Conservation (phyloP, 2,329 filamentous ascomycete genomes). For the Clonostachys chloroleuca region DNA sequence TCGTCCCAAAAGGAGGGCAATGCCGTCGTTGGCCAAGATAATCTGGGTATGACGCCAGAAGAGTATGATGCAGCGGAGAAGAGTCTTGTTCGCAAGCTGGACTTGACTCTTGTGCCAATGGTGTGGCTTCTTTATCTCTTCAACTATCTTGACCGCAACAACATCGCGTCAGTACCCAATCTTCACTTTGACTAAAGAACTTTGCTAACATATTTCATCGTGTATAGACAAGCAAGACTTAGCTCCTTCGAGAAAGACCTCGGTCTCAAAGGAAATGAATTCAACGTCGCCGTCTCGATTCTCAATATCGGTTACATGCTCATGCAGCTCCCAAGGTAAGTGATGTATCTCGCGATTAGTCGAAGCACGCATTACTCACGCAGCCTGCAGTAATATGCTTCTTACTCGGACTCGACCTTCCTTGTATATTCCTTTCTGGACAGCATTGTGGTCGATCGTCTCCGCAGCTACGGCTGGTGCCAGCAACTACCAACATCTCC, state of each 20-base stretch:
- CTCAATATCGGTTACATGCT: constrained; percentile 10
- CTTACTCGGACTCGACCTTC: constrained; percentile 17
- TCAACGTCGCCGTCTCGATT: constrained; percentile 15
- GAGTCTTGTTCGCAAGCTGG: constrained; percentile 12
- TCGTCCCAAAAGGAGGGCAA: neutral
- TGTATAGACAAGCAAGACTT: constrained; percentile 13
- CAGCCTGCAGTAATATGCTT: constrained; percentile 4
- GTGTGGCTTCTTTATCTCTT: constrained; percentile 15
- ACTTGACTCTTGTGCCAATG: constrained; percentile 14
- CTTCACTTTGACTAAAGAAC: neutral
- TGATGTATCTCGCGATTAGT: fast-evolving
- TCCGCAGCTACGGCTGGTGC: constrained; percentile 5
- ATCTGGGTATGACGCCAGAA: neutral
- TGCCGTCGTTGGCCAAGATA: neutral
- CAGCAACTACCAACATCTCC: constrained; percentile 2
- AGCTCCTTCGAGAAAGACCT: constrained; percentile 14
- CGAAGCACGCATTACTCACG: neutral
- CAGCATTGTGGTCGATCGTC: constrained; percentile 6
- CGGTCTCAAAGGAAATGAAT: constrained; percentile 12
- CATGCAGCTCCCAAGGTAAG: neutral
- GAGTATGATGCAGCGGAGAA: constrained; percentile 7
- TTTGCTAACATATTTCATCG: neutral
- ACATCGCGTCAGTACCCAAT: constrained; percentile 10
- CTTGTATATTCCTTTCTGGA: constrained; percentile 19
- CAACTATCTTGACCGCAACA: constrained; percentile 15